Conservation (phyloP, 2,329 filamentous ascomycete species). For the Colletotrichum siamense region DNA sequence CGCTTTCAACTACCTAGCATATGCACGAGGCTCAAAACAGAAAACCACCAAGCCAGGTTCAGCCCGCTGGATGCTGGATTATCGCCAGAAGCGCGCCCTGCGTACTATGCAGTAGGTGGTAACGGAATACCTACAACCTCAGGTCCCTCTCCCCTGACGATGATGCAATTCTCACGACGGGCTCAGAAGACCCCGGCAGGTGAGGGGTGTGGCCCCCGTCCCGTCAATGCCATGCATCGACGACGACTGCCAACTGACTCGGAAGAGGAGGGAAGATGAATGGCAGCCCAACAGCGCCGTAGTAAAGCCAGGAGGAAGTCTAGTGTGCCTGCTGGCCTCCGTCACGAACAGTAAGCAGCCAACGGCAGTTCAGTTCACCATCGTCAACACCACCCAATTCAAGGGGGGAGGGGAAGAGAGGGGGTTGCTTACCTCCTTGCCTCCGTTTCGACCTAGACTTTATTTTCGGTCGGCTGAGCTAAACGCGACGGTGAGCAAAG, state of each 20-base stretch:
- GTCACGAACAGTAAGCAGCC: not conserved
- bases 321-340: not conserved
- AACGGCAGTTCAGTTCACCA: not conserved
- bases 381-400: not conserved
- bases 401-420: not conserved
- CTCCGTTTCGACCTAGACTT: constrained; percentile 8
- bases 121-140: not conserved
- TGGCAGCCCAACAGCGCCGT: not conserved
- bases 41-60: not conserved
- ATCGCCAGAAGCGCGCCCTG: constrained; percentile 4
- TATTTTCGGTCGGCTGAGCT: not conserved
- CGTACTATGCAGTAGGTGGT: not conserved
- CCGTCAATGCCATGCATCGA: not conserved
- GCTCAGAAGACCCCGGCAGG: not conserved
- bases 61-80: not conserved
- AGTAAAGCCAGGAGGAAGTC: not conserved
- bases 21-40: constrained; percentile 16
- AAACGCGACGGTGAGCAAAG: not conserved
- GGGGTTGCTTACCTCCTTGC: not conserved
- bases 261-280: not conserved
- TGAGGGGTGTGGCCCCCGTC: not conserved
- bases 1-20: not conserved
- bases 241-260: not conserved
- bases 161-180: not conserved
- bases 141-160: not conserved